Percentiles rank a stretch among this genome's conserved stretches.
Conservation (phyloP, 257 asterid genomes). For the Scutellaria baicalensis region DNA sequence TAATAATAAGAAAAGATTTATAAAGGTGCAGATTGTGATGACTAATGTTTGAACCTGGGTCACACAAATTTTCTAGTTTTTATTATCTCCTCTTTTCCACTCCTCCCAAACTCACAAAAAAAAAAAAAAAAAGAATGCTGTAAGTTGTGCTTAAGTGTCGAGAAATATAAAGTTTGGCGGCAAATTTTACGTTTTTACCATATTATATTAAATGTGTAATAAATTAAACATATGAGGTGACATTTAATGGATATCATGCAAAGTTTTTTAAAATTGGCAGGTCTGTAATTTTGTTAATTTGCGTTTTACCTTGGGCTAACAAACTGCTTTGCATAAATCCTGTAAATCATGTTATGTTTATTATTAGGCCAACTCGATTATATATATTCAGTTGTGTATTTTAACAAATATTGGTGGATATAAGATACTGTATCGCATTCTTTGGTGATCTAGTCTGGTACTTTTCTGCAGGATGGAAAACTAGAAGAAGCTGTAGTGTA, state of each 20-base stretch:
- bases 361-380: background rate
- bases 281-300: background rate
- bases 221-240: background rate
- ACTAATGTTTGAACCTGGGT: too few species aligned
- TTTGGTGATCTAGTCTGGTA: background rate
- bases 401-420: background rate
- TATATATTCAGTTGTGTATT: background rate
- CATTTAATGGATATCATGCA: background rate
- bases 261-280: background rate
- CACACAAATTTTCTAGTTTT: too few species aligned
- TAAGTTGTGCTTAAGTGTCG: too few species aligned
- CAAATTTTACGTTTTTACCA: too few species aligned
- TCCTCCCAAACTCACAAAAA: too few species aligned
- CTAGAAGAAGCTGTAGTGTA: constrained; percentile 65
- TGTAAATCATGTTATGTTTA: background rate
- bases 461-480: constrained; percentile 45
- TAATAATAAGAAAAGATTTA: too few species aligned
- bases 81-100: too few species aligned
- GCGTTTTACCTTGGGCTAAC: background rate
- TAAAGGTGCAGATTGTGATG: too few species aligned
- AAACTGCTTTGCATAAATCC: background rate
- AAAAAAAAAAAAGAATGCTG: too few species aligned
- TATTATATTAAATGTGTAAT: background rate
- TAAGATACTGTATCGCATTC: background rate
- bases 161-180: too few species aligned